Base-by-base conservation (phyloP, 176 grass and related monocot genomes). In the Ananas comosus region DNA sequence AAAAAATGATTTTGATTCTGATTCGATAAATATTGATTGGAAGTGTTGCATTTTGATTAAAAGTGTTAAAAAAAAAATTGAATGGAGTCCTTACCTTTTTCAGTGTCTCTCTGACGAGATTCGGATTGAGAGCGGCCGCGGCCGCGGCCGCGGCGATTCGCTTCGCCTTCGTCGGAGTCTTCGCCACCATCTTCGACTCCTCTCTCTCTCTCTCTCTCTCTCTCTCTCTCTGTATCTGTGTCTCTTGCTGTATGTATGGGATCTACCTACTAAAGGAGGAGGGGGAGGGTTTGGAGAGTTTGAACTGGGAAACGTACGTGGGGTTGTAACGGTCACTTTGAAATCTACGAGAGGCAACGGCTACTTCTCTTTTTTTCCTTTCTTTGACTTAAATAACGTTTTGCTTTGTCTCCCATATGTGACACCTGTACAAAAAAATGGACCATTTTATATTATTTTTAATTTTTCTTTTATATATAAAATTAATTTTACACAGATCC, bases 141-240 rank as follows among this genome's bases (percentile, higher is more conserved):
- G n/a, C n/a, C 79, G 10, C 74, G 68, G 77, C 75, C 4, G 80
- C 79, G 8, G 82, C 74, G 70, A 79, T 78, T 59, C 79, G 72
- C 65, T 81, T 82, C 51, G 76, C 78, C 21, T 68, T 83, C 42
- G 82, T 79, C 49, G 89, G 93, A 77, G 89, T 90, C 76, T 86
- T 85, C 9, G 93, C 93, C 79, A 97, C 93, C 93, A 97, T 97
- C 70, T 63, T 67, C 7, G 64, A 21, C 13, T 67, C 49, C 66
- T 19, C 42, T 17, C 5, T 48, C 13, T 13, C 24, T 52, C 14
- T 23, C 65, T 22, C 70, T 52, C 1, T 0, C 0, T 49, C 51
- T 48, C 50, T 51, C 6, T 9, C 51, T 48, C 50, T 51, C 12
- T 9, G 13, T 4, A 25, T 49, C 8, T 48, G 11, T 3, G 3